Evolutionary conservation across 176 grass and related monocot species (phyloP).

Genomic region (Canna indica): DNA sequence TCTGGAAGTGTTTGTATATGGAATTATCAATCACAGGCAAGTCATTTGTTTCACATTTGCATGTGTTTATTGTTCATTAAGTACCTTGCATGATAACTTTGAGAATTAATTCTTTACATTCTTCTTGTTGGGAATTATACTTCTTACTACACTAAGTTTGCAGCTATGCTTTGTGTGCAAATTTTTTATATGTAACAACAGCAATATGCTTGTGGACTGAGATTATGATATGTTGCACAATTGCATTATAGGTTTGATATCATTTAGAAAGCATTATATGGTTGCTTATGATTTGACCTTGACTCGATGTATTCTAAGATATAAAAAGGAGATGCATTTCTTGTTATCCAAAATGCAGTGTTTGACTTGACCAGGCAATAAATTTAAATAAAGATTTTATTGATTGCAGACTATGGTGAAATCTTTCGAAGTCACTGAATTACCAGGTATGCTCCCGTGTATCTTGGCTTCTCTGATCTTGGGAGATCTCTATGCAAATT

Average conservation of each 20-base stretch:
- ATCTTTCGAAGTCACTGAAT: slow-evolving; percentile 27
- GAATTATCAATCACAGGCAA: slow-evolving; percentile 95
- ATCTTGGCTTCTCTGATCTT: not conserved
- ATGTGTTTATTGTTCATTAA: not conserved
- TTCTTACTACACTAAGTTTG: not conserved
- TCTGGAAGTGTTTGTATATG: slow-evolving; percentile 96
- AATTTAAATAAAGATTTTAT: slow-evolving; percentile 15
- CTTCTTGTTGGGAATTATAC: not conserved
- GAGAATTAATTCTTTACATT: not conserved
- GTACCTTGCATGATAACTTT: not conserved
- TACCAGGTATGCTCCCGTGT: slow-evolving; percentile 48
- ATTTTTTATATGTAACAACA: not conserved
- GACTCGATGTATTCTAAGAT: not conserved
- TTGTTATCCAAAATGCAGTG: not conserved
- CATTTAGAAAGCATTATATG: not conserved
- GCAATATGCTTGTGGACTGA: not conserved
- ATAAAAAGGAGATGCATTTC: not conserved
- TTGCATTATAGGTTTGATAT: not conserved
- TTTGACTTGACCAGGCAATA: not conserved
- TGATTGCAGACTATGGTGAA: slow-evolving; percentile 29
- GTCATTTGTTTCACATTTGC: slow-evolving; percentile 2
- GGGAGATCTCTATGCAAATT: not conserved
- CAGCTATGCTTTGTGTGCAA: not conserved
- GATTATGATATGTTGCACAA: too few relatives aligned
- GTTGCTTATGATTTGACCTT: not conserved